phyloP scores from a whole-genome alignment of 164 flowering plant genomes.

The Aristolochia contorta region DNA sequence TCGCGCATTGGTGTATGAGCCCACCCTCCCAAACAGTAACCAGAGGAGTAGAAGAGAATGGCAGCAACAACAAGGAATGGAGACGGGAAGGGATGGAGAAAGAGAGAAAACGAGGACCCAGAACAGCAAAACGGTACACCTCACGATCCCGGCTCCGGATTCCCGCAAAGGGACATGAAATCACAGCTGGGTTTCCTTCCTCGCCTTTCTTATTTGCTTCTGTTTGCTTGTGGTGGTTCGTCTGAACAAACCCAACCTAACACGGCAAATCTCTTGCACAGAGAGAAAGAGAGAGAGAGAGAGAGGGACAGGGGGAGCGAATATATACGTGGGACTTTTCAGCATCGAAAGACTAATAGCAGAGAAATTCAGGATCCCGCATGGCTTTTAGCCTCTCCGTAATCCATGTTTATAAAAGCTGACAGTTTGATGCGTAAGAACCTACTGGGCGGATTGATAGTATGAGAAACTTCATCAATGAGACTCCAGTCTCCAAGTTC shows the following conservation, averaged over 20 bases:
- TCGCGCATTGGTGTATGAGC: constrained; percentile 3
- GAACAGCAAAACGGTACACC: constrained; percentile 5
- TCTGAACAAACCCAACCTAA: constrained; percentile 14
- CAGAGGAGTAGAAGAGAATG: background rate
- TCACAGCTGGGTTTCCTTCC: constrained; percentile 11
- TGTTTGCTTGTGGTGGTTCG: constrained; percentile 7
- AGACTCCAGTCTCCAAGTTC: no score
- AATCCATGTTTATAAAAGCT: no score
- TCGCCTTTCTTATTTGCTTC: constrained; percentile 3
- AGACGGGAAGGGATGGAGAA: constrained; percentile 2
- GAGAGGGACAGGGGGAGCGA: constrained; percentile 4
- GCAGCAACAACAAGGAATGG: background rate
- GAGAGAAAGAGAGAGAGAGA: background rate
- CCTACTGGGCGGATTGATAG: background rate
- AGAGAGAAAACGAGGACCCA: constrained; percentile 13
- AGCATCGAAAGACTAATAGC: constrained; percentile 16
- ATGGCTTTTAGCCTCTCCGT: background rate
- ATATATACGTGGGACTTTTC: constrained; percentile 10
- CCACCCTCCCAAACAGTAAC: background rate
- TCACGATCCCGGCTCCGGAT: constrained; percentile 3
- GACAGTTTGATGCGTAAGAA: background rate
- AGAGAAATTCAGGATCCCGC: constrained; percentile 4
- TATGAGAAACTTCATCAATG: no score
- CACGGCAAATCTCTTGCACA: constrained; percentile 19
- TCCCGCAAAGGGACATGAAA: constrained; percentile 9